Evolutionary conservation across 768 basidiomycete species (phyloP), one percentile per base, ranked within the genome.

Genomic region (Agrocybe praecox): DNA sequence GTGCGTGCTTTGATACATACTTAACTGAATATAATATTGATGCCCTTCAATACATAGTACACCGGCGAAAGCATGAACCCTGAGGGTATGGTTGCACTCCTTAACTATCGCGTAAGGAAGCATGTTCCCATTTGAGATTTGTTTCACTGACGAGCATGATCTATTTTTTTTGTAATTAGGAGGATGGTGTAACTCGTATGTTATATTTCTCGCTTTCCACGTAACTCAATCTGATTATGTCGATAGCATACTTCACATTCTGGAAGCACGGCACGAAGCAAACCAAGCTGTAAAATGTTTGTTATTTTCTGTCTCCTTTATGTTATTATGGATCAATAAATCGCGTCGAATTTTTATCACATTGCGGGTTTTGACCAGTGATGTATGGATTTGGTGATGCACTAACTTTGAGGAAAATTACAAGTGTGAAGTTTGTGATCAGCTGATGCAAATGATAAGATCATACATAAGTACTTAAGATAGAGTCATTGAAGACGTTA

Each of bases 251-350:
- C 72, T 85, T 96, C 74, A 95, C 89, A 29, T 92, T 96, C 82
- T 98, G 96, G 96, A 96, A 91, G 77, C 85, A 98, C 74, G 96
- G 97, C 36, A 73, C 95, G 62, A 93, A 95, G 76, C 81, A 86
- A 72, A 68, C 82, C 57, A 94, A 94, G 73, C 80, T 87, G 60
- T 94, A 69, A 62, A 55, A 47, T 32, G 34, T 22, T 45, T 52
- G 46, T 53, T 54, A 47, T 57, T 49, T 47, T 58, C 32, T 56
- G 54, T 51, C 53, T 60, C 53, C 49, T 49, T 53, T 59, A 15
- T 23, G 53, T 52, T 32, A 40, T 29, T 17, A 26, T 52, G 36
- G 14, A 43, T 52, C n/a, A n/a, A 21, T 29, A 32, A 49, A 49
- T n/a, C 11, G 29, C 17, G 47, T 45, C 18, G 44, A n/a, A n/a